Evolutionary conservation across 148 eudicot genomes (phyloP), one percentile per base, ranked within the genome.

Genomic region (Chenopodium suecicum): DNA sequence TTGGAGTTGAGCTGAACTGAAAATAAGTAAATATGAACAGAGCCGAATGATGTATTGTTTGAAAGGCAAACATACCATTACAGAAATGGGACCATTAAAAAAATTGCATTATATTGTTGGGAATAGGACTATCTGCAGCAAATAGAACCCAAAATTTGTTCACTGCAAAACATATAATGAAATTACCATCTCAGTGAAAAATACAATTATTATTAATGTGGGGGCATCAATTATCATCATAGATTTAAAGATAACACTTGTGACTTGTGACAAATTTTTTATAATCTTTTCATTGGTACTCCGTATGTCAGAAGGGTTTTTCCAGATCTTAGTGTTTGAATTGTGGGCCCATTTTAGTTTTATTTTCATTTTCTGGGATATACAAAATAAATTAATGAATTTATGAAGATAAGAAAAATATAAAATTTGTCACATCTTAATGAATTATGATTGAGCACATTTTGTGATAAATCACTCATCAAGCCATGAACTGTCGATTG

Each of bases 131-230:
- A 46, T 17, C 13, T 68, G 74, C 75, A 76, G 79, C 47, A 76
- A 62, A 81, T 81, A 68, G 52, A 81, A 44, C 79, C 83, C 83
- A 81, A 76, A 34, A 75, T 74, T 29, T 81, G 56, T 73, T 73
- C 32, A 74, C 29, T 58, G 11, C 74, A 31, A 32, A 69, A 52
- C 4, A 52, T 52, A 12, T 37, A 37, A 37, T 37, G 44, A 37
- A 37, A 37, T 37, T 37, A 37, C 44, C 44, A 37, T 37, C 44
- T 37, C 44, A 37, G 44, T 37, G 44, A 37, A 37, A 37, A 68
- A 31, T 29, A 22, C 1, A 69, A 69, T 29, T 12, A 69, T 29
- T 12, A 68, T 68, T 17, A 78, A 79, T 79, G 80, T 78, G 81
- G 75, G 50, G 46, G 44, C 54, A 31, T 6, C 32, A 69, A 32